Base-by-base conservation (phyloP, 192 early-diverging fungal species). In the Coemansia sp. region DNA sequence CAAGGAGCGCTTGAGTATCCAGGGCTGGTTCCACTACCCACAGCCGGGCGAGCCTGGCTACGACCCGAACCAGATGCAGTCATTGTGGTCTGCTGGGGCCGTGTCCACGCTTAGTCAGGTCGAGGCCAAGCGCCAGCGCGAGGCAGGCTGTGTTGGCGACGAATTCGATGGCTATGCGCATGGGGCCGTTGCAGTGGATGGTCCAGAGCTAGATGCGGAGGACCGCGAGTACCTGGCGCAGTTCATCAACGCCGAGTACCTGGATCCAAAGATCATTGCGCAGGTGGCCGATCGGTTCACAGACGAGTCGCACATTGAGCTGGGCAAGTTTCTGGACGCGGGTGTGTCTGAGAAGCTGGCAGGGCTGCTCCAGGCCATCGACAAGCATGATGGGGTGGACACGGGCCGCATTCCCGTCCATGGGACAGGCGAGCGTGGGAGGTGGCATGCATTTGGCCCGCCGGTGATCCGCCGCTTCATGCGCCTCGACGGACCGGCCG, bases 1-100 rank as follows among this genome's bases (percentile, higher is more conserved):
- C 23, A 62, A 71, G 33, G 67, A 65, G 41, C 60, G 88, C 30
- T 55, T 82, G 18, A 80, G 77, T 31, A 86, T 86, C 31, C 78
- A 78, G 19, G 88, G 86, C 0, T 87, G 86, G 88, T 90, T 88
- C 67, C 86, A 90, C 47, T 65, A 82, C 27, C 83, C 86, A 18
- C 80, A 84, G 66, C 73, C 73, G 13, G 85, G 81, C 10, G 88
- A 90, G 52, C 54, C 57, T n/a, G 85, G 85, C 0, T 82, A 83
- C 51, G 41, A 49, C 9, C 44, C 58, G 10, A 75, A 72, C 18
- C 67, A 73, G 54, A 67, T 67, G 78, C 76, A 40, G 43, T 47
- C 32, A 7, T 44, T 64, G 33, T 72, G 68, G 68, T 26, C 60
- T 10, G 52, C 28, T 26, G 70, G 71, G 4, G 76, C 77, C 1